Evolutionary conservation across 345 rosid genomes (phyloP), one percentile per base, ranked within the genome.

Genomic region (Pelargonium nanum): DNA sequence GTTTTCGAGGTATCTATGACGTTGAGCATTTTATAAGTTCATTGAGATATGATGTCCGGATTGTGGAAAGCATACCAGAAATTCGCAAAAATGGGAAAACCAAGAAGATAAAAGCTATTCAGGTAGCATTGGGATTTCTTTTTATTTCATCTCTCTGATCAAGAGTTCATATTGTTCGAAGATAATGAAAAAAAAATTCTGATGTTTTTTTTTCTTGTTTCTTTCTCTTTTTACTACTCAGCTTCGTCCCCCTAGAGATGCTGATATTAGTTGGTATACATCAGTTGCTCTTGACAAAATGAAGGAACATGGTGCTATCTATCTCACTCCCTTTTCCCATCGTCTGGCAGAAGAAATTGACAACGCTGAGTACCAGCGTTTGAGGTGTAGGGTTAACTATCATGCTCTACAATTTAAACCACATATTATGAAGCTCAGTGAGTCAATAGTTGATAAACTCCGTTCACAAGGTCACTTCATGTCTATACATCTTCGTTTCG

Each of bases 401-500:
- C 99, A 90, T 73, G 97, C 97, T 70, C 70, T 94, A 71, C 78
- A 82, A 71, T 94, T 94, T 77, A 94, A 94, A 81, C 99, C 96
- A 24, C 79, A 78, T 70, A 90, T 94, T 67, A 82, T 94, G 89
- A 86, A 82, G 85, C 74, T 94, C 65, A 88, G 97, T 22, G 89
- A 90, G 71, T 81, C 86, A 25, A 87, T 94, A 74, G 97, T 94
- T 68, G 89, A 90, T 65, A 94, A 88, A 72, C 96, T 94, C 64
- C 95, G 97, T 30, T 69, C 89, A 20, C 82, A 90, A 75, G 99
- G 99, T 69, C 97, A 83, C 78, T 89, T 94, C 86, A 88, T 90
- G 95, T 86, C 99, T 19, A 94, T 90, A 61, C 99, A 94, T 78
- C 99, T 94, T 75, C 97, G 99, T 60, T 94, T 94, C 55, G 99